Evolutionary conservation across 495 filamentous ascomycete genomes (phyloP).

Genomic region (Darksidea phi): DNA sequence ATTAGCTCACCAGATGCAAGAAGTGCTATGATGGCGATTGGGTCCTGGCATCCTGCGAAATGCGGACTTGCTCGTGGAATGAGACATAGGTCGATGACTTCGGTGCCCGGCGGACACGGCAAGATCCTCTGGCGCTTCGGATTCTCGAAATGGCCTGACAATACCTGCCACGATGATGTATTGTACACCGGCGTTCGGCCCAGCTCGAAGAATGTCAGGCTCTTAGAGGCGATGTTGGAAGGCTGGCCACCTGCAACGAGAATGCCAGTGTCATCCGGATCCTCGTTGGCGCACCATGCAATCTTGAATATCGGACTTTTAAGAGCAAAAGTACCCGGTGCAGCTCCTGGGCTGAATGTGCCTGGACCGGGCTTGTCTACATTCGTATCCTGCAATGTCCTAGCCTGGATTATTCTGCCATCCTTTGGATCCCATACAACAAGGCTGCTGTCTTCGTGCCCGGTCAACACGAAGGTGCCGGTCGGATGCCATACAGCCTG

Average conservation of each 20-base stretch:
- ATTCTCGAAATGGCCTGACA: slow-evolving; percentile 72
- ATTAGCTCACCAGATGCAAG: slow-evolving; percentile 83
- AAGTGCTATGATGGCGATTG: slow-evolving; percentile 75
- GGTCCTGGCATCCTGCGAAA: slow-evolving; percentile 84
- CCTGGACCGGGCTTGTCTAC: slow-evolving; percentile 61
- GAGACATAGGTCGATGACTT: slow-evolving; percentile 76
- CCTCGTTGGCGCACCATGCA: slow-evolving; percentile 86
- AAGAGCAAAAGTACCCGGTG: slow-evolving; percentile 50
- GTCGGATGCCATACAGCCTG: slow-evolving; percentile 93
- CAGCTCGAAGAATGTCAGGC: slow-evolving; percentile 84
- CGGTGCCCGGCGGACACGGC: slow-evolving; percentile 73
- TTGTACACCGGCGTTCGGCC: slow-evolving; percentile 85
- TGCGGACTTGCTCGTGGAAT: slow-evolving; percentile 79
- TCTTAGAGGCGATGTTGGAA: slow-evolving; percentile 62
- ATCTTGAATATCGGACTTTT: slow-evolving; percentile 73
- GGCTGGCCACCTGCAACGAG: slow-evolving; percentile 78
- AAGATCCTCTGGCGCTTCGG: slow-evolving; percentile 67
- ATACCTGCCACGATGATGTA: slow-evolving; percentile 82
- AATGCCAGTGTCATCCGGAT: slow-evolving; percentile 88
- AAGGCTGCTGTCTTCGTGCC: slow-evolving; percentile 83
- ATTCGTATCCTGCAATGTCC: slow-evolving; percentile 71
- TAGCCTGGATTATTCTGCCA: slow-evolving; percentile 77
- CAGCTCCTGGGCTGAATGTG: slow-evolving; percentile 45
- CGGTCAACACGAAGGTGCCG: slow-evolving; percentile 83
- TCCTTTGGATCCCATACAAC: slow-evolving; percentile 96